Evolutionary conservation across 306 rosid genomes (phyloP), one percentile per base, ranked within the genome.

Genomic region (Lathyrus oleraceus): DNA sequence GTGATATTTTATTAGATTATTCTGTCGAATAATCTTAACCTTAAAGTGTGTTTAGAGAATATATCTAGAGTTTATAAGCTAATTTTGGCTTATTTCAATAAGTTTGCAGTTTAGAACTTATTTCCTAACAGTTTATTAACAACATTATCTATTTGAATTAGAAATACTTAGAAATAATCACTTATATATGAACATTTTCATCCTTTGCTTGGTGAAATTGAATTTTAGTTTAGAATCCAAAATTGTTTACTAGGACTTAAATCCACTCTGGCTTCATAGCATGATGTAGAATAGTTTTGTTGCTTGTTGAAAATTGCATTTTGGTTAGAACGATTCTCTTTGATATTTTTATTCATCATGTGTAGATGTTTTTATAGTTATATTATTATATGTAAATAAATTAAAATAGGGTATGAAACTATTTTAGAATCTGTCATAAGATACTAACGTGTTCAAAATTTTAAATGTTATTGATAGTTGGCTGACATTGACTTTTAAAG

Each of bases 361-460:
- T 30, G 43, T 42, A 9, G 2, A 71, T 17, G 10, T 47, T 78
- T 30, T 17, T 27, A 38, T 45, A 39, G 25, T 19, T 5, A 17
- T 27, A 57, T 25, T 25, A 25, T 25, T 47, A 25, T 1, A 10
- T 53, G 3, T 48, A 16, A 2, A 8, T 7, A 48, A 20, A 21
- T 20, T 53, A 56, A 12, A 54, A 40, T 48, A 10, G 74, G 17
- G 19, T 38, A 47, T 48, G 20, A 6, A 72, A 59, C 43, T 48
- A 17, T 60, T 42, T 35, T 25, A 23, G 69, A 65, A 5, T 7
- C 39, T 47, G 7, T 25, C 15, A 64, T 65, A 23, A 58, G 69
- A 65, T 58, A 25, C 4, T 25, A 65, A 66, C 74, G 60, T 72
- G 65, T 60, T 52, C 12, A 16, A 78, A 20, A 49, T 66, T 65